These are phyloP conservation scores for Gossypium rotundifolium DNA, from an alignment of 345 rosid species.

Conservation along the genomic window DNA sequence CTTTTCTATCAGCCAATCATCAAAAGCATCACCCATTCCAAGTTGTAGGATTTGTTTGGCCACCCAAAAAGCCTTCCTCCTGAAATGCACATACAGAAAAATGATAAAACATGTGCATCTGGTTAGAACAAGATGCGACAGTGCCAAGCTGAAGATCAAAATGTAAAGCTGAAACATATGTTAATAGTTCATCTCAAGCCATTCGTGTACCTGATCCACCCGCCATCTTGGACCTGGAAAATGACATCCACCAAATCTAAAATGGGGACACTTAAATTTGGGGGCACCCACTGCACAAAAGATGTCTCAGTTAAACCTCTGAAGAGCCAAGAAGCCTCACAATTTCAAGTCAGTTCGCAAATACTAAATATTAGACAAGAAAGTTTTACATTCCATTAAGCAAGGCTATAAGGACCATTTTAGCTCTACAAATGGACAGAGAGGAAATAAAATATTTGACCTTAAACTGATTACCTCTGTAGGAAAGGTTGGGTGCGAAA, in stretches of 20 bases:
- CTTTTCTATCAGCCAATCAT: constrained; percentile 97
- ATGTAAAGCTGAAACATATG: background rate
- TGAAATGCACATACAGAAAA: constrained; percentile 24
- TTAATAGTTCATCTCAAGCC: background rate
- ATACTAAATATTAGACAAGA: background rate
- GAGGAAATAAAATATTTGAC: background rate
- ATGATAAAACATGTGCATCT: constrained; percentile 5
- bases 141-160: background rate
- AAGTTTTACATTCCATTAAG: constrained; percentile 3
- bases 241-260: constrained; percentile 88
- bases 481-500: constrained; percentile 49
- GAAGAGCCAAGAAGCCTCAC: background rate
- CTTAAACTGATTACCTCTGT: constrained; percentile 52
- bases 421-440: background rate
- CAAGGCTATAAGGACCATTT: constrained; percentile 8
- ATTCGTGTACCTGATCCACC: constrained; percentile 85
- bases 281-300: constrained; percentile 93
- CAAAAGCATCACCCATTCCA: constrained; percentile 99
- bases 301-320: constrained; percentile 1
- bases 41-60: constrained; percentile 94
- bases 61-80: constrained; percentile 98
- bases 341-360: background rate
- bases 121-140: constrained; percentile 1
- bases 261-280: constrained; percentile 71
- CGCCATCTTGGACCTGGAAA: constrained; percentile 95